These are phyloP conservation scores for Alternaria panax DNA, from an alignment of 2,329 filamentous ascomycete species.

Conservation along the genomic window DNA sequence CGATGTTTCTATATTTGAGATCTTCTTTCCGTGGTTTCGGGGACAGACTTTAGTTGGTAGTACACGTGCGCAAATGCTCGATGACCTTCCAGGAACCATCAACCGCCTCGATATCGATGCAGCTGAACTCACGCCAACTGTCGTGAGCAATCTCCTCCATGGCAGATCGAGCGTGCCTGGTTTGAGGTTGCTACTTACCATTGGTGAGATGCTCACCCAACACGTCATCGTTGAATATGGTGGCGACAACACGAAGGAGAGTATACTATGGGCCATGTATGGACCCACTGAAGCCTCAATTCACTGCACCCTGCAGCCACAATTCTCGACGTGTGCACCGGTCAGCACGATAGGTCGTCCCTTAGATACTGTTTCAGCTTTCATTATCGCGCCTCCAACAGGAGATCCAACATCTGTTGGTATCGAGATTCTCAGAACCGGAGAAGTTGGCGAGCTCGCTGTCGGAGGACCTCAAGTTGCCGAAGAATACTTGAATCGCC, in stretches of 20 bases:
- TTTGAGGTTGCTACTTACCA: slow-evolving; percentile 78
- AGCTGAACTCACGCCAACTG: slow-evolving; percentile 87
- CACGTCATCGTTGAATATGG: slow-evolving; percentile 83
- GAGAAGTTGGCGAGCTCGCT: slow-evolving; percentile 78
- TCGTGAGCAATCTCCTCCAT: slow-evolving; percentile 77
- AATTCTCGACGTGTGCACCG: slow-evolving; percentile 64
- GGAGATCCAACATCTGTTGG: slow-evolving; percentile 27
- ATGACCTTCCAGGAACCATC: slow-evolving; percentile 75
- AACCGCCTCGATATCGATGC: slow-evolving; percentile 75
- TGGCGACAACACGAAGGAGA: slow-evolving; percentile 57
- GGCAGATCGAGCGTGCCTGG: slow-evolving; percentile 71
- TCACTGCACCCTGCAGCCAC: slow-evolving; percentile 80
- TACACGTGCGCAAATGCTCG: slow-evolving; percentile 72
- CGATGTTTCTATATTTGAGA: slow-evolving; percentile 93
- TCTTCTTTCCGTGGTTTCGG: slow-evolving; percentile 84
- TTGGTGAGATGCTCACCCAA: slow-evolving; percentile 89
- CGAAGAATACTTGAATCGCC: slow-evolving; percentile 79
- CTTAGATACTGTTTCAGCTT: slow-evolving; percentile 81
- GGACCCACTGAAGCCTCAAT: slow-evolving; percentile 92
- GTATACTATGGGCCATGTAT: slow-evolving; percentile 91
- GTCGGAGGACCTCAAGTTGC: slow-evolving; percentile 84
- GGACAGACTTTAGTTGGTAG: slow-evolving; percentile 77
- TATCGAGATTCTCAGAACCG: slow-evolving; percentile 66
- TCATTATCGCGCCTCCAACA: slow-evolving; percentile 64
- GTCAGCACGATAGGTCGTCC: slow-evolving; percentile 78